Percentiles rank a stretch among this genome's conserved stretches.
Conservation (phyloP, 2,329 filamentous ascomycete genomes). For the Pyrenochaeta sp. region DNA sequence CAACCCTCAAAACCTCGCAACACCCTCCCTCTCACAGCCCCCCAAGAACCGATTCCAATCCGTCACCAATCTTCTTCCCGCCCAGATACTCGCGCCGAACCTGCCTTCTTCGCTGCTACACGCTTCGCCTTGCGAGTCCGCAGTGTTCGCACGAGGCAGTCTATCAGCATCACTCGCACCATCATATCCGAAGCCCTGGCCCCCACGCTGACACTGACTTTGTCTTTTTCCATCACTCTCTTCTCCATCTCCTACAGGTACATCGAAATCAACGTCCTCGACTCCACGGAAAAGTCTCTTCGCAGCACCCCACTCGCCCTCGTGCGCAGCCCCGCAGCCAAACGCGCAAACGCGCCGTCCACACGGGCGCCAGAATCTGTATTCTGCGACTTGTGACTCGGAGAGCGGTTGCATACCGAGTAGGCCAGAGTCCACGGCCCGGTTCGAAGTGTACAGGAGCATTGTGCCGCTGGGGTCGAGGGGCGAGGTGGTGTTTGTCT, state of each 20-base stretch:
- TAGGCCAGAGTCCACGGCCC: conserved; percentile 34
- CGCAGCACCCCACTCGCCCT: conserved; percentile 40
- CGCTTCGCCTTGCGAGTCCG: neutral
- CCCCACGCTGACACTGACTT: neutral
- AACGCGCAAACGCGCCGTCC: conserved; percentile 38
- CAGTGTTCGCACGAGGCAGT: too few relatives aligned
- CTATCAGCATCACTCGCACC: conserved; percentile 2
- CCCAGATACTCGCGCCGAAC: conserved; percentile 15
- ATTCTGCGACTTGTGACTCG: conserved; percentile 45
- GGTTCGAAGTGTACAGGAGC: conserved; percentile 40
- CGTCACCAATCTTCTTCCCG: conserved; percentile 16
- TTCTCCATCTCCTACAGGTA: neutral
- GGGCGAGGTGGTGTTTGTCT: conserved; percentile 29
- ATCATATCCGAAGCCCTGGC: conserved; percentile 9
- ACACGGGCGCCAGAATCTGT: conserved; percentile 47
- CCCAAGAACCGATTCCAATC: conserved; percentile 21
- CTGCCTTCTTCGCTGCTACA: neutral
- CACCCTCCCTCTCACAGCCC: conserved; percentile 28
- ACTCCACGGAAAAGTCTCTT: conserved; percentile 38
- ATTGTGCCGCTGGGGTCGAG: conserved; percentile 37
- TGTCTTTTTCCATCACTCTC: neutral
- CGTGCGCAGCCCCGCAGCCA: conserved; percentile 36
- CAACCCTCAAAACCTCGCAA: conserved; percentile 19
- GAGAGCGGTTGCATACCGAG: conserved; percentile 38
- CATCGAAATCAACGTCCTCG: conserved; percentile 23